These are phyloP conservation scores for Magnaporthales sp. DNA, from an alignment of 2,329 filamentous ascomycete genomes.

Conservation along the genomic window DNA sequence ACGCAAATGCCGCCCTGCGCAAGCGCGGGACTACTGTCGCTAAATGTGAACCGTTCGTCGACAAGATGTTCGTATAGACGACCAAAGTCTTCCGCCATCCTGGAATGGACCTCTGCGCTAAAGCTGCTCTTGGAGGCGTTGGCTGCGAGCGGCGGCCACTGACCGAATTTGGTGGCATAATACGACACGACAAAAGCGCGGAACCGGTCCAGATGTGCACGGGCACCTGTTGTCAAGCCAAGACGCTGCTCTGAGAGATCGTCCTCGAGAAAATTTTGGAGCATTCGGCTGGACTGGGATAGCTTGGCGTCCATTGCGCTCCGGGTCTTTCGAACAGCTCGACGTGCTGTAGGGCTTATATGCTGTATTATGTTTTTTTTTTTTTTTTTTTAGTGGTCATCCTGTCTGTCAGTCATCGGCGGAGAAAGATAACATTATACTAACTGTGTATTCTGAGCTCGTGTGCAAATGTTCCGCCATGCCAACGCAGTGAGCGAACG, in stretches of 20 bases:
- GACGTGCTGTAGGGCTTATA: conserved; percentile 45
- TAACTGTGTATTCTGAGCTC: conserved; percentile 53
- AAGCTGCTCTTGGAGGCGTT: conserved; percentile 36
- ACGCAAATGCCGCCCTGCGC: conserved; percentile 62
- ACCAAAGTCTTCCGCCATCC: conserved; percentile 62
- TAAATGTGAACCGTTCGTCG: conserved; percentile 45
- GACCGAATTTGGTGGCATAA: conserved; percentile 59
- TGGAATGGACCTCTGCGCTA: conserved; percentile 46
- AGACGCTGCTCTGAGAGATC: conserved; percentile 59
- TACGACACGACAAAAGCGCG: conserved; percentile 58
- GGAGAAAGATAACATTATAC: conserved; percentile 14
- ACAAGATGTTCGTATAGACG: conserved; percentile 64
- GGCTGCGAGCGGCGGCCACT: conserved; percentile 55
- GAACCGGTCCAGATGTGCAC: conserved; percentile 65
- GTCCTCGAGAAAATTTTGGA: conserved; percentile 62
- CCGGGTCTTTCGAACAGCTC: conserved; percentile 54
- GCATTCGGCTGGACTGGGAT: conserved; percentile 43
- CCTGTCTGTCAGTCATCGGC: background rate
- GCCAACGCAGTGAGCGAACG: conserved; percentile 70
- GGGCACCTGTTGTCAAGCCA: conserved; percentile 51
- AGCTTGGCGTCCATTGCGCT: conserved; percentile 59
- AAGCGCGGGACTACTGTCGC: conserved; percentile 39
- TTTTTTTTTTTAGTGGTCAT: background rate
- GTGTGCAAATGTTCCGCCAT: conserved; percentile 56
- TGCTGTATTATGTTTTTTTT: conserved; percentile 22